phyloP scores from a whole-genome alignment of 2,329 filamentous ascomycete genomes.

The Penicillium sp. region DNA sequence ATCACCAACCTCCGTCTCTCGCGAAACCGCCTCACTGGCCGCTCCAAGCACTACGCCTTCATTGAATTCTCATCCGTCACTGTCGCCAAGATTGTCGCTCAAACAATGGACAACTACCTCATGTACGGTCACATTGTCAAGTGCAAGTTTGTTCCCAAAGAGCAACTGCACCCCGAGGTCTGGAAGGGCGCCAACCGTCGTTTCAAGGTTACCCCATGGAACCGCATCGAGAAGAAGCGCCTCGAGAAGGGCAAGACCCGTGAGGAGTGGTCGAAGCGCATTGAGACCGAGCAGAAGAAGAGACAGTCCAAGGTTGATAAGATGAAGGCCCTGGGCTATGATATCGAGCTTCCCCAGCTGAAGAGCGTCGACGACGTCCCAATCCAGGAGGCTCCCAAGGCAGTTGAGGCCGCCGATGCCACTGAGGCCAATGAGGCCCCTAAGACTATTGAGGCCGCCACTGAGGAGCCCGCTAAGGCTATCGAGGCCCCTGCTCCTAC shows the following conservation, averaged over 20 bases:
- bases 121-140: slow-evolving; percentile 93
- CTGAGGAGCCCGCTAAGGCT: slow-evolving; percentile 26
- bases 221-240: slow-evolving; percentile 75
- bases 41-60: slow-evolving; percentile 91
- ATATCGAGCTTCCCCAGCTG: slow-evolving; percentile 71
- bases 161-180: slow-evolving; percentile 74
- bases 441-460: slow-evolving; percentile 16
- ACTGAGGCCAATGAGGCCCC: slow-evolving; percentile 16
- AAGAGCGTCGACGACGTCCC: slow-evolving; percentile 61
- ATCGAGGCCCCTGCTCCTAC: slow-evolving; percentile 15
- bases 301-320: slow-evolving; percentile 68
- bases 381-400: slow-evolving; percentile 38
- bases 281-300: slow-evolving; percentile 69
- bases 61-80: slow-evolving; percentile 77
- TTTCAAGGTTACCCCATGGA: slow-evolving; percentile 85
- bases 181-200: slow-evolving; percentile 89
- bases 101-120: slow-evolving; percentile 97
- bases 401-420: slow-evolving; percentile 35
- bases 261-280: slow-evolving; percentile 74
- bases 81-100: slow-evolving; percentile 86
- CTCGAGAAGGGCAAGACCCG: slow-evolving; percentile 72
- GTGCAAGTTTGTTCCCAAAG: slow-evolving; percentile 73
- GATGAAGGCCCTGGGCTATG: slow-evolving; percentile 78
- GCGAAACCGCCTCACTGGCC: slow-evolving; percentile 87
- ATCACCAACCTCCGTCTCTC: slow-evolving; percentile 79